phyloP scores from a whole-genome alignment of 2,329 filamentous ascomycete genomes.

The Fusarium burgessii region DNA sequence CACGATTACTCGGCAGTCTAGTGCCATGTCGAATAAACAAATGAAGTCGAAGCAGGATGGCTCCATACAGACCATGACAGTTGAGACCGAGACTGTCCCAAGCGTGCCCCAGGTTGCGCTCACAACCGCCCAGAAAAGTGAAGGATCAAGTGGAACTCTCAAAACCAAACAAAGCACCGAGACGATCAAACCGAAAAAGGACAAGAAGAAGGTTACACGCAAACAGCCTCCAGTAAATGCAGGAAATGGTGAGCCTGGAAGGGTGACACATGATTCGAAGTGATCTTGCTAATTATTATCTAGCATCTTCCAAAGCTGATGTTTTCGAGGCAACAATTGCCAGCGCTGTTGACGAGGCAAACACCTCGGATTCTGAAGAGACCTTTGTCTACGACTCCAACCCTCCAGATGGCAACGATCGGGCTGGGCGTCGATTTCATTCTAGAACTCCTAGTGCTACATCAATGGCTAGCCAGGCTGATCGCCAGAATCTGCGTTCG shows the following conservation, averaged over 20 bases:
- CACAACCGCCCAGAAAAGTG: slow-evolving; percentile 71
- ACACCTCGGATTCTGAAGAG: slow-evolving; percentile 97
- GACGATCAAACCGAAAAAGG: slow-evolving; percentile 93
- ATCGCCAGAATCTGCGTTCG: slow-evolving; percentile 69
- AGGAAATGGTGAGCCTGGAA: slow-evolving; percentile 70
- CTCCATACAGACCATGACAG: slow-evolving; percentile 91
- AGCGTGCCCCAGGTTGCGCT: slow-evolving; percentile 88
- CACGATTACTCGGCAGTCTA: slow-evolving; percentile 74
- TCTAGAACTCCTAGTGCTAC: slow-evolving; percentile 95
- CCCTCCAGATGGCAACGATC: slow-evolving; percentile 75
- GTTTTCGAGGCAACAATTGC: slow-evolving; percentile 98
- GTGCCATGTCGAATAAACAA: slow-evolving; percentile 71
- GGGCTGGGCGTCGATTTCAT: slow-evolving; percentile 79
- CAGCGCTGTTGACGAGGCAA: slow-evolving; percentile 93
- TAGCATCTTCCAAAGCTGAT: slow-evolving; percentile 81
- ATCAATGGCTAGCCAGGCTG: slow-evolving; percentile 79
- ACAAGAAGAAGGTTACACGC: slow-evolving; percentile 82
- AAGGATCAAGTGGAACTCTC: slow-evolving; percentile 77
- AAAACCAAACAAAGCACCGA: slow-evolving; percentile 92
- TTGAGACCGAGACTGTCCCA: slow-evolving; percentile 95
- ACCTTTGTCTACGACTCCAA: slow-evolving; percentile 99
- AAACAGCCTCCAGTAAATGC: slow-evolving; percentile 79
- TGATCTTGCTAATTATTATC: slow-evolving; percentile 20
- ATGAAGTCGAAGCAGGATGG: slow-evolving; percentile 79
- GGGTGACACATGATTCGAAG: slow-evolving; percentile 23